A percentile compares a stretch with the other conserved stretches of the same genome.
Conservation (phyloP, 106 monocot species). For the Alisma plantagoaquatica region DNA sequence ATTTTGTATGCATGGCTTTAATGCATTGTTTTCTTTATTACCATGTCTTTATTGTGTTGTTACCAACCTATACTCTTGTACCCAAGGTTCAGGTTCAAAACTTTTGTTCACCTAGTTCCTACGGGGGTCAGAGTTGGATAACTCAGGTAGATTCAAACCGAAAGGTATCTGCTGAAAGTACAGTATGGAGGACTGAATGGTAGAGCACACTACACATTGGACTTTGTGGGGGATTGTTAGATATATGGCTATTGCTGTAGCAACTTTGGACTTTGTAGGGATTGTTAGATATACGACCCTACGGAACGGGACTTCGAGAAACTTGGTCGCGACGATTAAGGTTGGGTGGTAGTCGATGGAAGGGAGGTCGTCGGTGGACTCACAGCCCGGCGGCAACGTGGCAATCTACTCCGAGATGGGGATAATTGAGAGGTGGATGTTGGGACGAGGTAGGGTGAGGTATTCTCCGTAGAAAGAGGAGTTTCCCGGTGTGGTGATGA, state of each 20-base stretch:
- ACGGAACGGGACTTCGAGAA: conserved; percentile 6
- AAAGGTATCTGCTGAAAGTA: conserved; percentile 15
- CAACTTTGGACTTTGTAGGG: not conserved
- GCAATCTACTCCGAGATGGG: not conserved
- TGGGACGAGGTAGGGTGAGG: conserved; percentile 6
- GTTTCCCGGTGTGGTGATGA: conserved; percentile 33
- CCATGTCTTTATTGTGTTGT: too few relatives aligned
- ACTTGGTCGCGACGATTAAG: not conserved
- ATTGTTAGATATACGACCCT: not conserved
- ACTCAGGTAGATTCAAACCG: conserved; percentile 3
- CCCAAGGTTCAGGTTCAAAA: too few relatives aligned
- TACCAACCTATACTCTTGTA: too few relatives aligned
- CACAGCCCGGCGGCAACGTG: conserved; percentile 6
- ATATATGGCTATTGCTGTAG: too few relatives aligned
- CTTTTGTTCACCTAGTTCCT: too few relatives aligned
- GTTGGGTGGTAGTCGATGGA: conserved; percentile 13
- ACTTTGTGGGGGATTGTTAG: conserved; percentile 7
- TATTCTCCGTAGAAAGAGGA: conserved; percentile 22
- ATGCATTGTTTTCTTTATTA: too few relatives aligned
- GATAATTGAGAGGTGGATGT: conserved; percentile 22
- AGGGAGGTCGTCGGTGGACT: conserved; percentile 28
- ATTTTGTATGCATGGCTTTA: too few relatives aligned
- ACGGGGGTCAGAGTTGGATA: conserved; percentile 21
- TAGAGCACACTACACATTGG: conserved; percentile 31
- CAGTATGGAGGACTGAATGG: conserved; percentile 27